A percentile compares a stretch with the other conserved stretches of the same genome.
These are phyloP conservation scores for Henckelia pumila DNA, from an alignment of 257 asterid genomes.

Conservation along the genomic window DNA sequence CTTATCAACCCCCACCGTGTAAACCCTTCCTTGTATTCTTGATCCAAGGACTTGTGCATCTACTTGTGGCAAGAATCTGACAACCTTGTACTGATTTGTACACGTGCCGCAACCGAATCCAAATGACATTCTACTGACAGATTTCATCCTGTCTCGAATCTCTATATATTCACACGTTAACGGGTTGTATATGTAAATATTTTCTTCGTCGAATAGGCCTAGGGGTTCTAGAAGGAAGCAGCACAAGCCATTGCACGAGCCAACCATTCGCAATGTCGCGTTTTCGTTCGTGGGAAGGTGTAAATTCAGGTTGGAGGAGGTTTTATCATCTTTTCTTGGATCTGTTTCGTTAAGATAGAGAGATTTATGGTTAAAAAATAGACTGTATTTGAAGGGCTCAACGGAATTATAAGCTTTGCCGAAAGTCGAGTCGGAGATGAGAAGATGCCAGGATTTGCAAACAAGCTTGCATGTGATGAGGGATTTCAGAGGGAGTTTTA, in stretches of 20 bases:
- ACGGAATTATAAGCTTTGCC: not conserved
- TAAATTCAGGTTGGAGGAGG: not conserved
- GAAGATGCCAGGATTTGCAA: slow-evolving; percentile 21
- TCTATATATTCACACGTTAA: not conserved
- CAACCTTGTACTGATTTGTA: slow-evolving; percentile 17
- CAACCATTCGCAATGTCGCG: not conserved
- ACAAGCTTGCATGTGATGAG: slow-evolving; percentile 16
- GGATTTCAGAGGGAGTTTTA: slow-evolving; percentile 19
- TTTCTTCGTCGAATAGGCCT: not conserved
- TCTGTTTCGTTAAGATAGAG: slow-evolving; percentile 12
- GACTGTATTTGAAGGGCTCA: not conserved
- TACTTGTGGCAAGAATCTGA: not conserved
- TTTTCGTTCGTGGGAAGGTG: not conserved
- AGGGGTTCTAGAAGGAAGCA: slow-evolving; percentile 16
- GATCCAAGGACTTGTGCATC: too few species aligned
- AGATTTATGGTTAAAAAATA: not conserved
- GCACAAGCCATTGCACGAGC: slow-evolving; percentile 24
- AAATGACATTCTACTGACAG: not conserved
- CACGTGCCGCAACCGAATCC: slow-evolving; percentile 22
- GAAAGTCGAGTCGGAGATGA: slow-evolving; percentile 19
- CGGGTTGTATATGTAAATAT: slow-evolving; percentile 21
- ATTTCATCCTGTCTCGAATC: not conserved
- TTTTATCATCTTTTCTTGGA: too few species aligned
- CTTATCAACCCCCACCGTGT: slow-evolving; percentile 22
- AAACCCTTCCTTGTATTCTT: not conserved